Conservation (phyloP, 2,329 filamentous ascomycete species). For the Fusarium udum region DNA sequence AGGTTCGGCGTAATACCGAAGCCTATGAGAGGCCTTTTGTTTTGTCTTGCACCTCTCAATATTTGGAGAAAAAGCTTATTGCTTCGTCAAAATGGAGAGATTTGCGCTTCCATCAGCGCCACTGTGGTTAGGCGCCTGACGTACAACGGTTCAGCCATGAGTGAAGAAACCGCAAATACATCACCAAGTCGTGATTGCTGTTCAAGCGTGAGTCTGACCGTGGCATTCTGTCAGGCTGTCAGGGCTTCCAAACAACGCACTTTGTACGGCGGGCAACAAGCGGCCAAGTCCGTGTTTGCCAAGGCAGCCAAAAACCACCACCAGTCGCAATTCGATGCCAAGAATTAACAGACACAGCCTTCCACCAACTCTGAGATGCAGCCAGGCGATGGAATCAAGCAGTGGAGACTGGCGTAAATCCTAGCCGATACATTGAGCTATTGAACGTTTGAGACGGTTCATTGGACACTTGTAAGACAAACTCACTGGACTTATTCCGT, state of each 20-base stretch:
- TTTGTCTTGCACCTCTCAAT: not conserved
- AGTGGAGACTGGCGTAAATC: conserved; percentile 29
- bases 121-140: not conserved
- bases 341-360: conserved; percentile 20
- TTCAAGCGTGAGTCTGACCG: not conserved
- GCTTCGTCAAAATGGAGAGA: not conserved
- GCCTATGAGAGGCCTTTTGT: conserved; percentile 1
- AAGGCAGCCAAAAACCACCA: conserved; percentile 7
- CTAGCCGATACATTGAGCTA: conserved; percentile 15
- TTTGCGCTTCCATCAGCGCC: not conserved
- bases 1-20: conserved; percentile 17
- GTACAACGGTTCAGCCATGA: not conserved
- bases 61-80: conserved; percentile 16
- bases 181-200: not conserved
- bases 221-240: not conserved
- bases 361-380: conserved; percentile 16
- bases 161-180: not conserved
- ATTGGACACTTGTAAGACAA: conserved; percentile 25
- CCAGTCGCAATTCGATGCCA: conserved; percentile 5
- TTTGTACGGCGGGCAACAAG: conserved; percentile 9
- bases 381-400: conserved; percentile 27
- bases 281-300: conserved; percentile 30
- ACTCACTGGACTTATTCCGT: conserved; percentile 12
- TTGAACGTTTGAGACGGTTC: conserved; percentile 33
- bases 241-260: not conserved